These are phyloP conservation scores for Boletus coccyginus DNA, from an alignment of 768 basidiomycete genomes.

Conservation along the genomic window DNA sequence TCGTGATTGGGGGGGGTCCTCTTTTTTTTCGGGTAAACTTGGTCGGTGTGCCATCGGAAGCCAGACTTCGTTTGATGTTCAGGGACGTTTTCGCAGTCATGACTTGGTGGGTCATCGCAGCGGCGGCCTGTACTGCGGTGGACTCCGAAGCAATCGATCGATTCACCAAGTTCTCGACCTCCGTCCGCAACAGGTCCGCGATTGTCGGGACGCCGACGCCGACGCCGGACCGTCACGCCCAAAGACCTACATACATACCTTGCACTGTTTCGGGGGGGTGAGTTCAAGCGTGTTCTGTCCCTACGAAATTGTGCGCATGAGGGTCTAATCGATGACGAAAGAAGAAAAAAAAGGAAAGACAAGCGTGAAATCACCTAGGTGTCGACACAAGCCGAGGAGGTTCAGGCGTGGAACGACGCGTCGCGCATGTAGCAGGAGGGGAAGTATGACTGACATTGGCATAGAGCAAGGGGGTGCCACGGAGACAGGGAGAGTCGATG, in stretches of 20 bases:
- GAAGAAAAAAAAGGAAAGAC: neutral
- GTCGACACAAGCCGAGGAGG: neutral
- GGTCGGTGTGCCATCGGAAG: neutral
- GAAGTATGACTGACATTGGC: neutral
- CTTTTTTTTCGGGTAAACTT: neutral
- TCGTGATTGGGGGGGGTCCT: neutral
- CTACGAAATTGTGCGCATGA: neutral
- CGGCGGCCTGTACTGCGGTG: too few relatives aligned
- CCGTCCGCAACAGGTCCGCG: neutral
- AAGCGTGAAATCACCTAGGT: neutral
- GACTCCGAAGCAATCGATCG: too few relatives aligned
- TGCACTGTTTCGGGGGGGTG: neutral
- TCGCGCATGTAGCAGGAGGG: neutral
- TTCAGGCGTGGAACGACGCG: neutral
- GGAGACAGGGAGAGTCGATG: too few relatives aligned
- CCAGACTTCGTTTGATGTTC: neutral
- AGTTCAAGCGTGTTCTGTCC: neutral
- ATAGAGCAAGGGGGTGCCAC: neutral
- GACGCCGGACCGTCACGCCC: neutral
- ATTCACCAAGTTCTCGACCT: neutral
- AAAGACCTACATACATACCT: neutral
- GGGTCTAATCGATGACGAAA: neutral
- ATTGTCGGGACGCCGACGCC: neutral
- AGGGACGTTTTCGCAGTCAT: too few relatives aligned
- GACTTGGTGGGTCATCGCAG: too few relatives aligned